Conservation (phyloP, 2,329 filamentous ascomycete genomes). For the Orbilia oligospora region DNA sequence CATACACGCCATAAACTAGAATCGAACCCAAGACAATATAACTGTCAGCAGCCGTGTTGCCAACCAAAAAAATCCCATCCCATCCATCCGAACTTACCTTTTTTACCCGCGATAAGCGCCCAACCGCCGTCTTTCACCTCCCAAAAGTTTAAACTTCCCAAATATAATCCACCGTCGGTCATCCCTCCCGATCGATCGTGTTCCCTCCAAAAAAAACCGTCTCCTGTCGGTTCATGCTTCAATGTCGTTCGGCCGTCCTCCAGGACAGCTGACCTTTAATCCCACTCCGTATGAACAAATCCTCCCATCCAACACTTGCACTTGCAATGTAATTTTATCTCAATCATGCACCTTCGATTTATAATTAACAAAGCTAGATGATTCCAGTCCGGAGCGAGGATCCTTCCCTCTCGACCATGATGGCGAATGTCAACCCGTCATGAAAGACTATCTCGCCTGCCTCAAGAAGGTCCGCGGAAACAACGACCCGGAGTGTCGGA, state of each 20-base stretch:
- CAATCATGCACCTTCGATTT: too few species aligned
- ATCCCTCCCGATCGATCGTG: too few species aligned
- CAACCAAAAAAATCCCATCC: background rate
- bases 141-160: background rate
- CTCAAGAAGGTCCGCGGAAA: constrained; percentile 86
- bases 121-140: constrained; percentile 2
- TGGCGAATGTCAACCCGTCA: constrained; percentile 91
- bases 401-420: constrained; percentile 98
- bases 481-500: constrained; percentile 88
- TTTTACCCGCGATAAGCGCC: constrained; percentile 59
- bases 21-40: too few species aligned
- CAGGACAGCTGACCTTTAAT: constrained; percentile 63
- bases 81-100: background rate
- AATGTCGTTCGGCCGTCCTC: constrained; percentile 63
- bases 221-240: constrained; percentile 40
- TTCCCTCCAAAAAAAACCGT: background rate
- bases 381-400: constrained; percentile 83
- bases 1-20: too few species aligned
- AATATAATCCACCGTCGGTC: background rate
- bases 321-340: too few species aligned
- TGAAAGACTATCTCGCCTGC: constrained; percentile 86
- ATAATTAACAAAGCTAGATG: background rate
- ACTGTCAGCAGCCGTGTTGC: too few species aligned
- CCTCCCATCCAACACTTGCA: background rate
- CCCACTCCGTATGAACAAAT: constrained; percentile 62